phyloP scores from a whole-genome alignment of 2,329 filamentous ascomycete genomes.

The Colletotrichum incanum region DNA sequence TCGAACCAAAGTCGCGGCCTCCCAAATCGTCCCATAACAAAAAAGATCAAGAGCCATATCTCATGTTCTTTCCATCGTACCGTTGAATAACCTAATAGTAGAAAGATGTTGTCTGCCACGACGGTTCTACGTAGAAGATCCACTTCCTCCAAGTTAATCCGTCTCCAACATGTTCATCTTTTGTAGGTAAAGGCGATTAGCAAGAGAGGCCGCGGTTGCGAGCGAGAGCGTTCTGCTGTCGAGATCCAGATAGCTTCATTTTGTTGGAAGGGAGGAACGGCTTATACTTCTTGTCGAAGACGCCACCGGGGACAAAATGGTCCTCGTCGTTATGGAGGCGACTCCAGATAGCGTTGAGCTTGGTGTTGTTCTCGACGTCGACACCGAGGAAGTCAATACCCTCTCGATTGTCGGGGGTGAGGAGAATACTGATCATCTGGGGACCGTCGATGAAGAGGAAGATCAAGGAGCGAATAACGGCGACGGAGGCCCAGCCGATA shows the following conservation, averaged over 20 bases:
- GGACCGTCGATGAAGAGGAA: constrained; percentile 40
- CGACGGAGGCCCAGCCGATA: constrained; percentile 28
- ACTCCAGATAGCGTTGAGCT: constrained; percentile 37
- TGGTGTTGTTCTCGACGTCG: constrained; percentile 32
- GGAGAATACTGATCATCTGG: constrained; percentile 3
- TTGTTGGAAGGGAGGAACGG: constrained; percentile 25
- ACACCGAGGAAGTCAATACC: neutral
- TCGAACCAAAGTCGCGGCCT: constrained; percentile 9
- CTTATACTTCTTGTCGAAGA: constrained; percentile 41
- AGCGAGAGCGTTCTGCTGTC: constrained; percentile 35
- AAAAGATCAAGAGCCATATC: neutral
- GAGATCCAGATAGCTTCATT: constrained; percentile 32
- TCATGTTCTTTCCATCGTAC: too few relatives aligned
- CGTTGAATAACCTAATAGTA: neutral
- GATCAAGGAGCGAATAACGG: constrained; percentile 22
- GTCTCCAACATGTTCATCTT: neutral
- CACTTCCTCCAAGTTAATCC: constrained; percentile 6
- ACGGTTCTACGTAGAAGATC: neutral
- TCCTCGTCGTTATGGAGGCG: constrained; percentile 19
- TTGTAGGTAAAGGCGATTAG: neutral
- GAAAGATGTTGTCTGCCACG: neutral
- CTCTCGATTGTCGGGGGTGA: neutral
- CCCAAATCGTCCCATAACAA: neutral
- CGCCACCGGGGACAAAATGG: constrained; percentile 8
- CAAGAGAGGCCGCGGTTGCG: constrained; percentile 34